phyloP scores from a whole-genome alignment of 805 yeast species.

The Starmerella cellae region DNA sequence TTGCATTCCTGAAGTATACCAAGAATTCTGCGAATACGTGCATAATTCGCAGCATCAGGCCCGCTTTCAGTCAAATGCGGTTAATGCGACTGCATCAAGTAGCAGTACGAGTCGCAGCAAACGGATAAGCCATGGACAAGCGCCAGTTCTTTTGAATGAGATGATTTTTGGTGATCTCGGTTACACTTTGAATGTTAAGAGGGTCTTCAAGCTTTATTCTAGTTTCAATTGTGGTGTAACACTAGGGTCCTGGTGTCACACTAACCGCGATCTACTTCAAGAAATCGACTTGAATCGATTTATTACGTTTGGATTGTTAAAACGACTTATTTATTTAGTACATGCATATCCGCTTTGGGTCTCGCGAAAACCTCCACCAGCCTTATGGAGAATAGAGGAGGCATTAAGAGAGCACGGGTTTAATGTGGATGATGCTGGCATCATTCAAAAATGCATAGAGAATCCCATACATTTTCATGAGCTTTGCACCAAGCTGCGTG shows the following conservation, averaged over 20 bases:
- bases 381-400: slow-evolving; percentile 3
- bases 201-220: slow-evolving; percentile 57
- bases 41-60: slow-evolving; percentile 26
- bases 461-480: slow-evolving; percentile 18
- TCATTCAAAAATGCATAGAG: slow-evolving; percentile 9
- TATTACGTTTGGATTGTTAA: slow-evolving; percentile 70
- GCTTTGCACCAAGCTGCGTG: slow-evolving; percentile 21
- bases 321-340: slow-evolving; percentile 71
- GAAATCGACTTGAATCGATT: slow-evolving; percentile 75
- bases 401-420: slow-evolving; percentile 9
- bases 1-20: slow-evolving; percentile 54
- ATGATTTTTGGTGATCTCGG: slow-evolving; percentile 1
- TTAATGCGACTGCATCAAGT: not conserved
- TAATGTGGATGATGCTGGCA: slow-evolving; percentile 3
- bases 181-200: slow-evolving; percentile 10
- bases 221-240: slow-evolving; percentile 67
- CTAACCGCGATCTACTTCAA: slow-evolving; percentile 42
- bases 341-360: slow-evolving; percentile 52
- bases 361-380: slow-evolving; percentile 6
- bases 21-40: slow-evolving; percentile 78
- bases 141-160: not conserved
- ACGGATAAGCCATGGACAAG: not conserved
- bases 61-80: not conserved
- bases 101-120: not conserved
- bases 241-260: slow-evolving; percentile 68